Evolutionary conservation across 176 grass and related monocot genomes (phyloP), one percentile per base, ranked within the genome.

Genomic region (Phragmites australis): DNA sequence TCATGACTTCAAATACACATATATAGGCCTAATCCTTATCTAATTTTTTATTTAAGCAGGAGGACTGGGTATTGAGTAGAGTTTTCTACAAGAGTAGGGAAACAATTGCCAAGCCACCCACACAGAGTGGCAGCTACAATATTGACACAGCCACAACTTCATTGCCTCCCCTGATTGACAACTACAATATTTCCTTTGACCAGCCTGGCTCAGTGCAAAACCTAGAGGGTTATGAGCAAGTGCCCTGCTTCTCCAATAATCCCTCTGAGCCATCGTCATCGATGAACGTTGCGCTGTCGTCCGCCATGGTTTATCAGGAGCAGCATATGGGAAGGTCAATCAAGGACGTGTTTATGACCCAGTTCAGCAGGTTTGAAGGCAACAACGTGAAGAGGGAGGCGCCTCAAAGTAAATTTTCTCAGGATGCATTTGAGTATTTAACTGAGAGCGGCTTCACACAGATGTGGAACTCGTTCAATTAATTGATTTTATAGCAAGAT

Each of bases 191-290:
- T 81, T 86, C 81, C 47, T 93, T 94, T 80, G 86, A 87, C 61
- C 90, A 87, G 26, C 60, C 82, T 55, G 44, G 78, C 21, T 22
- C 81, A 21, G 78, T 68, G 77, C 65, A 88, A 70, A 88, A 82
- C 86, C 75, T 93, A 76, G 90, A 92, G 72, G 87, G 81, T 58
- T 92, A 88, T 31, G 83, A 82, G 90, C 92, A 94, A 90, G 89
- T 97, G 87, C 64, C 94, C 94, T 97, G 92, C 94, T 94, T 97
- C 92, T 92, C 94, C 92, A 90, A 80, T 75, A 83, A 85, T 66
- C 83, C 85, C 61, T 64, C 65, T 29, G 89, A 83, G 10, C 87
- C 65, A 1, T 47, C 63, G 0, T 85, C 87, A 2, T 85, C 82
- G 17, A 77, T 81, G 77, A 85, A 71, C 16, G 42, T 22, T 29